phyloP scores from a whole-genome alignment of 2,329 filamentous ascomycete species.

The Monosporascus sp. region DNA sequence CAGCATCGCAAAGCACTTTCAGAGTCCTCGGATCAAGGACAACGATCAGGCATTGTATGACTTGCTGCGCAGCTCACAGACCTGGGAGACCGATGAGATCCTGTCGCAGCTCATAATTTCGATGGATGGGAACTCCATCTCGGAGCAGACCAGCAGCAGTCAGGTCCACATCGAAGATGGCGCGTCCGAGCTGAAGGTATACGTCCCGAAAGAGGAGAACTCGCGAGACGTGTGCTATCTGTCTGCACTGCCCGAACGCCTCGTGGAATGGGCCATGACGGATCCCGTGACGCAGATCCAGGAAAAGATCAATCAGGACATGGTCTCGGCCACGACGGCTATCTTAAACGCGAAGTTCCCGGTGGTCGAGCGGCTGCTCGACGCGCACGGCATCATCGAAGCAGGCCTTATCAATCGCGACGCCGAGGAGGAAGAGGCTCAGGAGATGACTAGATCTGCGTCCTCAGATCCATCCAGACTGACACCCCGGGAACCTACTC shows the following conservation, averaged over 20 bases:
- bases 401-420: constrained; percentile 1
- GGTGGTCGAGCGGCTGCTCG: constrained; percentile 1
- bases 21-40: constrained; percentile 15
- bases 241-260: neutral
- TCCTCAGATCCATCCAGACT: neutral
- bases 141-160: constrained; percentile 12
- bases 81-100: constrained; percentile 28
- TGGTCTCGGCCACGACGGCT: neutral
- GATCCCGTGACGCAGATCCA: neutral
- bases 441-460: neutral
- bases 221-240: neutral
- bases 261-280: constrained; percentile 9
- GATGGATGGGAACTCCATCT: constrained; percentile 17
- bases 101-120: constrained; percentile 20
- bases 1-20: constrained; percentile 24
- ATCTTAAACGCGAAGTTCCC: neutral
- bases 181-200: constrained; percentile 14
- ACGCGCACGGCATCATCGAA: constrained; percentile 3
- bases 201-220: constrained; percentile 23
- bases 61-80: constrained; percentile 12
- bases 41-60: constrained; percentile 17
- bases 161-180: constrained; percentile 11
- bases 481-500: neutral
- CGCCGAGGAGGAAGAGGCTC: neutral
- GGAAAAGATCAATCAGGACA: neutral